Evolutionary conservation across 331 rosid genomes (phyloP).

Genomic region (Ulmus americana): DNA sequence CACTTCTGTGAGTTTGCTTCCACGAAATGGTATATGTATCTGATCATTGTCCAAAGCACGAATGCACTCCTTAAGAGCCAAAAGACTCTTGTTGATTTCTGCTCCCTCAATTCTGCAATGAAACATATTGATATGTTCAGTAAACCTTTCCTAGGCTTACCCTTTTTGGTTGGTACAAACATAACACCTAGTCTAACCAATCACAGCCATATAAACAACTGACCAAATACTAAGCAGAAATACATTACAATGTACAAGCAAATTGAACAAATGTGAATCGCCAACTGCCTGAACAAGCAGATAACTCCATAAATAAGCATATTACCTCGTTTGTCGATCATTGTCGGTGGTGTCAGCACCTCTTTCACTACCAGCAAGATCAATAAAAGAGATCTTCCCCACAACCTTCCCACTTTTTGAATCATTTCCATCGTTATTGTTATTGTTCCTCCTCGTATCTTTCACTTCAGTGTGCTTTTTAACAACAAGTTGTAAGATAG

Average conservation of each 20-base stretch:
- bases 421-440: slow-evolving; percentile 57
- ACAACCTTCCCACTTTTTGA: slow-evolving; percentile 74
- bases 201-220: background rate
- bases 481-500: slow-evolving; percentile 78
- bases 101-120: slow-evolving; percentile 87
- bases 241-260: background rate
- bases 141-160: background rate
- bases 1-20: slow-evolving; percentile 98
- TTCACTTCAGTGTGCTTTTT: slow-evolving; percentile 83
- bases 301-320: background rate
- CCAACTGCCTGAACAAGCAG: background rate
- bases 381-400: slow-evolving; percentile 93
- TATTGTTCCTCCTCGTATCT: slow-evolving; percentile 58
- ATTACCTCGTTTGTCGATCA: slow-evolving; percentile 94
- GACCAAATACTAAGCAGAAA: background rate
- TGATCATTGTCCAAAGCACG: slow-evolving; percentile 98
- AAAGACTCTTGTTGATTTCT: slow-evolving; percentile 92
- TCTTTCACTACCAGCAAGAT: slow-evolving; percentile 99
- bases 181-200: background rate
- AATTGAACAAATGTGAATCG: background rate
- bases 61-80: slow-evolving; percentile 94
- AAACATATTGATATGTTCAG: slow-evolving; percentile 10
- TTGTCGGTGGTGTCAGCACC: slow-evolving; percentile 99
- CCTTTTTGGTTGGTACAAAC: background rate
- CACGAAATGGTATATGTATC: slow-evolving; percentile 95